Evolutionary conservation across 495 filamentous ascomycete genomes (phyloP).

Genomic region (Oleoguttula mirabilis): DNA sequence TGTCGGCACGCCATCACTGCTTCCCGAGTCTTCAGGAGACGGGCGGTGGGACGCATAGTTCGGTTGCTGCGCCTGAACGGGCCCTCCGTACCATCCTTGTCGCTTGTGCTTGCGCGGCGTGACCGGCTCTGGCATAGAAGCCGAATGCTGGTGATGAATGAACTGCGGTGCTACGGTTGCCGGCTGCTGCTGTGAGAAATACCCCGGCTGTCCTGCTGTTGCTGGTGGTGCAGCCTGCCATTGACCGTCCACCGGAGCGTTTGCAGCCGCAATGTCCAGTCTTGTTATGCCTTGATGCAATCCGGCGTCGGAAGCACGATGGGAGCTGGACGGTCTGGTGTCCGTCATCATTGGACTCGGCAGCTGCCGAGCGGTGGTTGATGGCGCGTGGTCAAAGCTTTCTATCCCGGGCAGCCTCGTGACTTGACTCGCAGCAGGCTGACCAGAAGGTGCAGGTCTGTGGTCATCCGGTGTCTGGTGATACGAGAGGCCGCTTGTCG

Average conservation of each 20-base stretch:
- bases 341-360: conserved; percentile 34
- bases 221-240: conserved; percentile 25
- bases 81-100: conserved; percentile 58
- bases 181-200: conserved; percentile 26
- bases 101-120: conserved; percentile 50
- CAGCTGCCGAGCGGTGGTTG: conserved; percentile 33
- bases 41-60: conserved; percentile 38
- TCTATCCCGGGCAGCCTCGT: conserved; percentile 77
- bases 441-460: conserved; percentile 39
- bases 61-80: conserved; percentile 25
- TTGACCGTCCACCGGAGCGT: conserved; percentile 25
- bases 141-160: conserved; percentile 12
- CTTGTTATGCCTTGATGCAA: conserved; percentile 62
- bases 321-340: conserved; percentile 21
- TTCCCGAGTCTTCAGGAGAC: conserved; percentile 61
- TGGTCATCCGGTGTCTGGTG: conserved; percentile 50
- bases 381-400: conserved; percentile 68
- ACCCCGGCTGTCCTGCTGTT: conserved; percentile 16
- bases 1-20: conserved; percentile 57
- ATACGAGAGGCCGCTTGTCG: conserved; percentile 46
- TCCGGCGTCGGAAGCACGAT: conserved; percentile 52
- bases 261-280: conserved; percentile 54
- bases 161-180: conserved; percentile 7
- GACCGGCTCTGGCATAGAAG: conserved; percentile 28
- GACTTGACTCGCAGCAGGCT: conserved; percentile 39